These are phyloP conservation scores for Starmera caribaea DNA, from an alignment of 805 yeast species.

Conservation along the genomic window DNA sequence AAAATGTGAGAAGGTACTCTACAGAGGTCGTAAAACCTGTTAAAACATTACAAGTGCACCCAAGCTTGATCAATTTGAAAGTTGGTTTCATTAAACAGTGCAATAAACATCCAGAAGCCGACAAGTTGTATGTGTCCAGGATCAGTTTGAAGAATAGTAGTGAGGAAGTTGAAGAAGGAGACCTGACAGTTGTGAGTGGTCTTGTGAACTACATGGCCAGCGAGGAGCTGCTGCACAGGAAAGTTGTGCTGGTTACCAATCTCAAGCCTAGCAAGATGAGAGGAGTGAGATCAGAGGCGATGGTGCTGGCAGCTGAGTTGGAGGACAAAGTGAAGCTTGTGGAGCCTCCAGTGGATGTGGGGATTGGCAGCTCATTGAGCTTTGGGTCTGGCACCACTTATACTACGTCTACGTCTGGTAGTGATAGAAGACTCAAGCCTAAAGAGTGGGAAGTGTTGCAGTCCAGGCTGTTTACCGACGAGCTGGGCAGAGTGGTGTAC, in stretches of 20 bases:
- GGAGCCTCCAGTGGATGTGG: slow-evolving; percentile 29
- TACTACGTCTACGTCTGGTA: no score
- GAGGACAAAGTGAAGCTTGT: slow-evolving; percentile 33
- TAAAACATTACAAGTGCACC: neutral
- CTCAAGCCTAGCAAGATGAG: slow-evolving; percentile 55
- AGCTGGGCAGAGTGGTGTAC: slow-evolving; percentile 4
- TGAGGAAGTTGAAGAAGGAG: slow-evolving; percentile 4
- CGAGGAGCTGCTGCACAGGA: slow-evolving; percentile 26
- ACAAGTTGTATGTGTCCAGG: slow-evolving; percentile 46
- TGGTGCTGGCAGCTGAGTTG: slow-evolving; percentile 52
- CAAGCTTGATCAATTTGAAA: slow-evolving; percentile 22
- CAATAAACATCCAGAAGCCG: slow-evolving; percentile 45
- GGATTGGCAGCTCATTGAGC: slow-evolving; percentile 29
- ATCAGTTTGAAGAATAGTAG: slow-evolving; percentile 21
- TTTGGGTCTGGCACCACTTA: slow-evolving; percentile 21
- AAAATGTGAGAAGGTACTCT: no score
- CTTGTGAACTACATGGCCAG: slow-evolving; percentile 34
- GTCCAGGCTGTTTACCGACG: slow-evolving; percentile 2
- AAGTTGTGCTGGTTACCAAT: slow-evolving; percentile 47
- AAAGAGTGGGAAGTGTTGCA: slow-evolving; percentile 10
- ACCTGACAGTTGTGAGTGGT: slow-evolving; percentile 50
- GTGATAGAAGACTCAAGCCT: slow-evolving; percentile 3
- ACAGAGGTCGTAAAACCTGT: no score
- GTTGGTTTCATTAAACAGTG: slow-evolving; percentile 42
- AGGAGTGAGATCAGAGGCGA: slow-evolving; percentile 53